These are phyloP conservation scores for Aspergillus ochraceus DNA, from an alignment of 2,329 filamentous ascomycete species.

Conservation along the genomic window DNA sequence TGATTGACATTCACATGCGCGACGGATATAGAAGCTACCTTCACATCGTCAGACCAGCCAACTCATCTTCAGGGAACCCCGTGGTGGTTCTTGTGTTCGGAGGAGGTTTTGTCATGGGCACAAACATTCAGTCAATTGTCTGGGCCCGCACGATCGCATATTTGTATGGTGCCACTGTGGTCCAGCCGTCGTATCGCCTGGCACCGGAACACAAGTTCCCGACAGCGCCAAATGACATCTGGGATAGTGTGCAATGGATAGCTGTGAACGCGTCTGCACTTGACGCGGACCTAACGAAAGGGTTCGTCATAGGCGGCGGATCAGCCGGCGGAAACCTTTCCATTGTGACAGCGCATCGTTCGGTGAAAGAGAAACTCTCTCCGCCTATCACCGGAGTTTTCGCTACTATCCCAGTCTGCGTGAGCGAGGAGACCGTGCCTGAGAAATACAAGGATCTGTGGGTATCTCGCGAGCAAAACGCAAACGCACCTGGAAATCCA, in stretches of 20 bases:
- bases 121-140: slow-evolving; percentile 18
- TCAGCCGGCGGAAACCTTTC: slow-evolving; percentile 49
- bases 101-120: slow-evolving; percentile 26
- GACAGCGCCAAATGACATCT: slow-evolving; percentile 44
- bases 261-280: slow-evolving; percentile 41
- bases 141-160: slow-evolving; percentile 19
- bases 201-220: slow-evolving; percentile 52
- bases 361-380: slow-evolving; percentile 42
- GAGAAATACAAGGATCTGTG: slow-evolving; percentile 42
- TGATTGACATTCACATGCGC: slow-evolving; percentile 16
- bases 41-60: slow-evolving; percentile 14
- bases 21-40: slow-evolving; percentile 17
- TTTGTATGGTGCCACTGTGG: slow-evolving; percentile 21
- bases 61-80: slow-evolving; percentile 4
- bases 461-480: slow-evolving; percentile 46
- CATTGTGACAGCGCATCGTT: slow-evolving; percentile 40
- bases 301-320: slow-evolving; percentile 52
- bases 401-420: slow-evolving; percentile 43
- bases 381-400: slow-evolving; percentile 51
- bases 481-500: slow-evolving; percentile 26
- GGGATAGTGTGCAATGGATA: slow-evolving; percentile 49
- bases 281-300: slow-evolving; percentile 43
- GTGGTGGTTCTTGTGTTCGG: slow-evolving; percentile 26
- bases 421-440: slow-evolving; percentile 32
- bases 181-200: slow-evolving; percentile 34